Conservation (phyloP, 371 early-diverging fungal species). For the Mycotypha africana region DNA sequence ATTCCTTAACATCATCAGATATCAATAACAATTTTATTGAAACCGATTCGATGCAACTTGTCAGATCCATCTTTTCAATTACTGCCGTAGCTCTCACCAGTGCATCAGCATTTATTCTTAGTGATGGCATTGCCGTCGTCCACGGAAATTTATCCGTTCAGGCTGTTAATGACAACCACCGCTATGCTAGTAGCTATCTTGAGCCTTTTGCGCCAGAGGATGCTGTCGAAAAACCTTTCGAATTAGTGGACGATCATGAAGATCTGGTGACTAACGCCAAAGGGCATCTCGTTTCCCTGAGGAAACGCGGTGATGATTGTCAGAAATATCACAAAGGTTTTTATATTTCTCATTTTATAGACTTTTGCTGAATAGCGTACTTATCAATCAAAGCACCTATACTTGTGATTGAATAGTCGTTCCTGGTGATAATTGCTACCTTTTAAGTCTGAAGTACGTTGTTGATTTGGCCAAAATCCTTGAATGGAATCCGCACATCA, state of each 20-base stretch:
- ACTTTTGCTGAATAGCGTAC: no score
- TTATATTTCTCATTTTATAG: background rate
- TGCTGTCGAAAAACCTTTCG: conserved; percentile 21
- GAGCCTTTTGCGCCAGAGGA: conserved; percentile 24
- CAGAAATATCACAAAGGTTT: conserved; percentile 21
- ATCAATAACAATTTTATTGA: no score
- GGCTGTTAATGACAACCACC: background rate
- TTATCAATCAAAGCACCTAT: background rate
- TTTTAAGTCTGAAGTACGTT: conserved; percentile 22
- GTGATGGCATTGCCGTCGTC: conserved; percentile 1
- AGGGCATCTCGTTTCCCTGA: conserved; percentile 6
- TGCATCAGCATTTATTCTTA: conserved; percentile 1
- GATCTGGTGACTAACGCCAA: conserved; percentile 15
- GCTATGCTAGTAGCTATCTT: conserved; percentile 12
- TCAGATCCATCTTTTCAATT: conserved; percentile 1
- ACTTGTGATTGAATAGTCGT: conserved; percentile 9
- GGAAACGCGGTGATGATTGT: conserved; percentile 19
- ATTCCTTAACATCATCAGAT: background rate
- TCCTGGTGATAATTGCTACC: conserved; percentile 29
- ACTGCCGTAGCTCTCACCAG: background rate
- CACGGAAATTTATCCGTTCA: background rate
- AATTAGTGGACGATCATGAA: conserved; percentile 25
- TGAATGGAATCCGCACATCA: conserved; percentile 30
- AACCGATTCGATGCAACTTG: background rate
- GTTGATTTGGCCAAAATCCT: conserved; percentile 18